Conservation (phyloP, 768 basidiomycete species). For the Asterophora lycoperdoides region DNA sequence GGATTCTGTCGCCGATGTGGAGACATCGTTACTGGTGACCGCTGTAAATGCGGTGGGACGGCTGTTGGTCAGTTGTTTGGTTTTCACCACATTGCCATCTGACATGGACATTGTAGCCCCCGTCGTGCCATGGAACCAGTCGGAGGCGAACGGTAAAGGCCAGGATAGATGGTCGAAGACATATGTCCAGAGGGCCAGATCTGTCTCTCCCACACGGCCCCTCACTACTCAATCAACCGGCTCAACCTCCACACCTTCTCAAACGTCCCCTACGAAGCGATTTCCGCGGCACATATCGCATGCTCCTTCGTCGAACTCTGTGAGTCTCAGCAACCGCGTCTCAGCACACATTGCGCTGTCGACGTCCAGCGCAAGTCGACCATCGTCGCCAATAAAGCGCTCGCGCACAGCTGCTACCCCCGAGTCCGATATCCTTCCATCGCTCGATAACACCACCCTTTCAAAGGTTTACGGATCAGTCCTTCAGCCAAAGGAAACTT, state of each 20-base stretch:
- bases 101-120: slow-evolving; percentile 43
- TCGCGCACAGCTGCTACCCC: slow-evolving; percentile 48
- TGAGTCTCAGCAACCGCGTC: slow-evolving; percentile 40
- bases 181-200: slow-evolving; percentile 55
- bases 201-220: slow-evolving; percentile 36
- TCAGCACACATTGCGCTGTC: slow-evolving; percentile 55
- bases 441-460: slow-evolving; percentile 51
- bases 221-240: slow-evolving; percentile 19
- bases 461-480: slow-evolving; percentile 86
- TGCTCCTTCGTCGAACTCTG: slow-evolving; percentile 24
- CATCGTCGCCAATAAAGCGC: slow-evolving; percentile 57
- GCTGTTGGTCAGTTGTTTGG: slow-evolving; percentile 60
- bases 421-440: slow-evolving; percentile 59
- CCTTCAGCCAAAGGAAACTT: slow-evolving; percentile 70
- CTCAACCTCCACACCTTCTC: slow-evolving; percentile 14
- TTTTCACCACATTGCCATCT: slow-evolving; percentile 1
- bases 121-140: slow-evolving; percentile 61
- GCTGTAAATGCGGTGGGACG: slow-evolving; percentile 78
- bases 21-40: slow-evolving; percentile 66
- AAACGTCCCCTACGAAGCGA: slow-evolving; percentile 35
- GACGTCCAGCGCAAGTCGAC: slow-evolving; percentile 38
- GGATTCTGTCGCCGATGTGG: slow-evolving; percentile 85
- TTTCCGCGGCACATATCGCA: slow-evolving; percentile 45
- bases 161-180: slow-evolving; percentile 80
- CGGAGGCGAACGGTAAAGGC: slow-evolving; percentile 33